Base-by-base conservation (phyloP, 805 yeast genomes). In the Kodamaea hsintzibuensis region DNA sequence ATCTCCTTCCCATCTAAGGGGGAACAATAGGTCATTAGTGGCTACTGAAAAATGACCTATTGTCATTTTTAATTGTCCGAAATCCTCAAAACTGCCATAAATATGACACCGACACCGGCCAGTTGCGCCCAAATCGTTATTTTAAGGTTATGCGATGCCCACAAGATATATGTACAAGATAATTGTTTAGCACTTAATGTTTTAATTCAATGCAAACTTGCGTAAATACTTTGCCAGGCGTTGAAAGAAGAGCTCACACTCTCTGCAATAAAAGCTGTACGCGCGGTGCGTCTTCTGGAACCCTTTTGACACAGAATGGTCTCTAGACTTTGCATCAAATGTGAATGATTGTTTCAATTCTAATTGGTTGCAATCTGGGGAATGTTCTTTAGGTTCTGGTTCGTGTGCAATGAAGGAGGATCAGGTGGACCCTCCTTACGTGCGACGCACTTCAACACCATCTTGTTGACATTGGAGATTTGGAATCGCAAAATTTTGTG, bases 201-300 rank as follows among this genome's bases (percentile, higher is more conserved):
- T 16, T 9, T 19, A 40, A 40, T 40, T 3, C 13, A 17, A 12
- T n/a, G 25, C 25, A 22, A 22, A 22, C 25, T 18, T 38, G 44
- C 44, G 35, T 30, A 22, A 22, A 30, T 30, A 30, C 10, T 5
- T 8, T 8, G 35, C 35, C 35, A 30, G 35, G 35, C 35, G 35
- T 30, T 30, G 35, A 10, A 30, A 8, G 35, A 30, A 30, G 35
- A 30, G 35, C 35, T 22, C 25, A 22, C 25, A 22, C 25, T 22
- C 25, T 22, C n/a, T 4, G 25, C 6, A 22, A 22, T 10, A 39
- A 39, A 39, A 39, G 18, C 3, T 13, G 48, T 30, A 45, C 9
- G 48, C 48, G 48, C 48, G 39, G 48, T 30, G 48, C 48, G 48
- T 45, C 48, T 45, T 45, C 48, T 45, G 39, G 48, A 45, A 45